Percentiles rank a stretch among this genome's conserved stretches.
Conservation (phyloP, 805 yeast species). For the Saturnispora ahearnii region DNA sequence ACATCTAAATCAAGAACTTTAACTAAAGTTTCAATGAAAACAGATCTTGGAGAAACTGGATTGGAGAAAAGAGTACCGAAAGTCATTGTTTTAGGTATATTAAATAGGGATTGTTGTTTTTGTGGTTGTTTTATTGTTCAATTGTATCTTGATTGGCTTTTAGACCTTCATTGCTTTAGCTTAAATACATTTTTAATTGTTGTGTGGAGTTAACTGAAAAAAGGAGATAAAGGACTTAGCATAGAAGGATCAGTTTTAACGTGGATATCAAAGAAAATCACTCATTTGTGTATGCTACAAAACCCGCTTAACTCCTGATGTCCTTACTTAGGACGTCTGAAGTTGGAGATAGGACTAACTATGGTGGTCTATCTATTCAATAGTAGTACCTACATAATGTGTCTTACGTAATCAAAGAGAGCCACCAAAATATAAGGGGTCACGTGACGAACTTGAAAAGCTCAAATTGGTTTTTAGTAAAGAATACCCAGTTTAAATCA, state of each 20-base stretch:
- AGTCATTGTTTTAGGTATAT: conserved; percentile 14
- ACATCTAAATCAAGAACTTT: conserved; percentile 49
- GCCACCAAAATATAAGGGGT: no score
- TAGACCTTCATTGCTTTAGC: neutral
- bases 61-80: conserved; percentile 11
- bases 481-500: no score
- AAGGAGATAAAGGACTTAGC: neutral
- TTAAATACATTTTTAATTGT: neutral
- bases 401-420: no score
- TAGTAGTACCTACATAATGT: no score
- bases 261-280: no score
- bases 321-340: neutral
- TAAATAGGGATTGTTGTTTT: neutral
- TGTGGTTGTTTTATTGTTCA: neutral
- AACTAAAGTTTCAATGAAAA: conserved; percentile 38
- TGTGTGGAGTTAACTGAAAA: neutral
- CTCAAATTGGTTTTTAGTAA: no score
- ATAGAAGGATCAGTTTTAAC: no score
- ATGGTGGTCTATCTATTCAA: no score
- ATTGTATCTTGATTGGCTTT: neutral
- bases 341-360: neutral
- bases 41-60: conserved; percentile 26
- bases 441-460: no score
- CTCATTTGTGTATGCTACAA: no score
- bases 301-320: neutral